Evolutionary conservation across 176 grass and related monocot genomes (phyloP).

Genomic region (Oryza meridionalis): DNA sequence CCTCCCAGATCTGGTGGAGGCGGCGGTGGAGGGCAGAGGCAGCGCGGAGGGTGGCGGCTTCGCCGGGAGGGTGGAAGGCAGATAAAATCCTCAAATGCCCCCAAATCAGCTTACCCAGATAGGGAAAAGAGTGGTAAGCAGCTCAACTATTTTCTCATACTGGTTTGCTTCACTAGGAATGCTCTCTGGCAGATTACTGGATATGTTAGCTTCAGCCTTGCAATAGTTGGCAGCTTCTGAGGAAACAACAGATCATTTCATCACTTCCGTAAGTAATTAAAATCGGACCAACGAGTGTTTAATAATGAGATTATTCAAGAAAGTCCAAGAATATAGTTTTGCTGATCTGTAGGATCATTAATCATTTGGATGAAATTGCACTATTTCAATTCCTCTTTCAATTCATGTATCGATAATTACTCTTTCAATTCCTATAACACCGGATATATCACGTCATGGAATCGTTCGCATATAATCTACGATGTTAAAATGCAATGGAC

Average conservation of each 20-base stretch:
- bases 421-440: too few relatives aligned
- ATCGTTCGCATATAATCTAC: too few relatives aligned
- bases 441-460: too few relatives aligned
- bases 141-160: slow-evolving; percentile 87
- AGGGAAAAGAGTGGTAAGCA: slow-evolving; percentile 96
- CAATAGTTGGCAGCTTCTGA: slow-evolving; percentile 76
- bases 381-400: not conserved
- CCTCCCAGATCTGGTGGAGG: too few relatives aligned
- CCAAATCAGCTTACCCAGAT: slow-evolving; percentile 69
- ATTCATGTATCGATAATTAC: too few relatives aligned
- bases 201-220: slow-evolving; percentile 83
- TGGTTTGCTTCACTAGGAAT: slow-evolving; percentile 51
- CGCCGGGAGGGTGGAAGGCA: not conserved
- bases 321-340: too few relatives aligned
- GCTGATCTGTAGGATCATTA: slow-evolving; percentile 5
- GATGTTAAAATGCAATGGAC: too few relatives aligned
- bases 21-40: too few relatives aligned
- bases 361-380: slow-evolving; percentile 8
- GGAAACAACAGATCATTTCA: slow-evolving; percentile 38
- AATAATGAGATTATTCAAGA: too few relatives aligned
- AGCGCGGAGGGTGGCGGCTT: too few relatives aligned
- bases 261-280: not conserved
- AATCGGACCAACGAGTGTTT: not conserved
- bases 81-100: slow-evolving; percentile 35
- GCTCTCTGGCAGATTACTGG: slow-evolving; percentile 67